Conservation (phyloP, 1,284 basidiomycete species). For the Kwoniella shivajii region DNA sequence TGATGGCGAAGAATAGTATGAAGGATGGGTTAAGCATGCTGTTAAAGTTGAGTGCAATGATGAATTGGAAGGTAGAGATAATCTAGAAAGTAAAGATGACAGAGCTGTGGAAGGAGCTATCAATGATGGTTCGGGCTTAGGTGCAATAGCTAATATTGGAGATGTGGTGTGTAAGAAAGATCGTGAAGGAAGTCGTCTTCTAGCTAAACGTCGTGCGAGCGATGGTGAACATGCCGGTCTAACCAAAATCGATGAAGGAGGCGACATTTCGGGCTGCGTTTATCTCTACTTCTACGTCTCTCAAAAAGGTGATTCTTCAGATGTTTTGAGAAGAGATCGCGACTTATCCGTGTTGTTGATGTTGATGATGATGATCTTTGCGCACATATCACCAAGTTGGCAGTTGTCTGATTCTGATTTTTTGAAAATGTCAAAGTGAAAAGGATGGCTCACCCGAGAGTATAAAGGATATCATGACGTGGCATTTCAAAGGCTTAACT, state of each 20-base stretch:
- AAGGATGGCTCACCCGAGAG: too few relatives aligned
- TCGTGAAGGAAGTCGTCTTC: constrained; percentile 12
- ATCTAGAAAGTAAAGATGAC: constrained; percentile 44
- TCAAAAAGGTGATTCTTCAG: neutral
- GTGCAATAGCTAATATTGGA: neutral
- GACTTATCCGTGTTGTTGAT: too few relatives aligned
- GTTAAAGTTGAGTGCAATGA: constrained; percentile 37
- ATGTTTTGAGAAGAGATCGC: neutral
- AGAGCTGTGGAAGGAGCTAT: constrained; percentile 37
- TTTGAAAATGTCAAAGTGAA: too few relatives aligned
- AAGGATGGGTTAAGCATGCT: constrained; percentile 68
- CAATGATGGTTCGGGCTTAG: constrained; percentile 3
- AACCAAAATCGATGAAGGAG: neutral
- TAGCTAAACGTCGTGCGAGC: constrained; percentile 31
- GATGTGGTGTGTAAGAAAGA: constrained; percentile 6
- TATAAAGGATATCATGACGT: too few relatives aligned
- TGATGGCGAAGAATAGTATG: constrained; percentile 58
- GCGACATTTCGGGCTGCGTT: neutral
- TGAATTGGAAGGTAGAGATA: constrained; percentile 37
- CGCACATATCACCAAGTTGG: too few relatives aligned
- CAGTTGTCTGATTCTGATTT: too few relatives aligned
- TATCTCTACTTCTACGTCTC: too few relatives aligned
- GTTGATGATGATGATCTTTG: too few relatives aligned
- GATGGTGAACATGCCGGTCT: constrained; percentile 26
- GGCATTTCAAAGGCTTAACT: too few relatives aligned